Percentiles rank a stretch among this genome's conserved stretches.
Evolutionary conservation across 805 yeast genomes (phyloP).

Genomic region (Grigorovia humatica): DNA sequence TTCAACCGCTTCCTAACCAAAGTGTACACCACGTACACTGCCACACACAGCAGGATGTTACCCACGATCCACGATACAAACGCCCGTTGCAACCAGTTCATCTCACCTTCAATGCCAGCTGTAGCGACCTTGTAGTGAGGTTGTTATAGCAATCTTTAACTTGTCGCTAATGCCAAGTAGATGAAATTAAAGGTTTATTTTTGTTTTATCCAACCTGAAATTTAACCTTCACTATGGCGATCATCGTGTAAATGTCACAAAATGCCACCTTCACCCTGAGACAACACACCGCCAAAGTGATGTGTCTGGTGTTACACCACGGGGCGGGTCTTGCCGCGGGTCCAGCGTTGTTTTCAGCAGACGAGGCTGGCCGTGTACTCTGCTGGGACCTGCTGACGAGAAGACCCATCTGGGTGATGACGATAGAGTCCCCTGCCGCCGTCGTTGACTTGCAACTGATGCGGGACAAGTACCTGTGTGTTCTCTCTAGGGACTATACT

Average conservation of each 20-base stretch:
- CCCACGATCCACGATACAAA: not conserved
- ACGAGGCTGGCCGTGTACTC: conserved; percentile 16
- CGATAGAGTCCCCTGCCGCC: conserved; percentile 8
- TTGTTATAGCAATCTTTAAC: no score
- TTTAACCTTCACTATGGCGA: no score
- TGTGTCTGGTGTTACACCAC: not conserved
- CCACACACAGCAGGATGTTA: not conserved
- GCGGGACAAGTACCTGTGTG: conserved; percentile 7
- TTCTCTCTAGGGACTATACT: conserved; percentile 20
- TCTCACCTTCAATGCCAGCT: not conserved
- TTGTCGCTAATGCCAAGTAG: no score
- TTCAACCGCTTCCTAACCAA: not conserved
- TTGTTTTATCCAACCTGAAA: no score
- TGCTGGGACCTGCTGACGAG: conserved; percentile 24
- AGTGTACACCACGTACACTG: not conserved
- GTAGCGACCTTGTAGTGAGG: not conserved
- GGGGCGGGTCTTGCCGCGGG: conserved; percentile 7
- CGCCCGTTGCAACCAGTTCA: not conserved
- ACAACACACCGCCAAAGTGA: not conserved
- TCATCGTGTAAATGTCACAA: not conserved
- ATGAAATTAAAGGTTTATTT: no score
- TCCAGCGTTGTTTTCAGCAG: conserved; percentile 21
- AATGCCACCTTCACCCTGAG: not conserved
- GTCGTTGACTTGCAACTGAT: conserved; percentile 12
- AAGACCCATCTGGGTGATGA: conserved; percentile 12